Evolutionary conservation across 306 rosid species (phyloP), one percentile per base, ranked within the genome.

Genomic region (Prunus davidiana): DNA sequence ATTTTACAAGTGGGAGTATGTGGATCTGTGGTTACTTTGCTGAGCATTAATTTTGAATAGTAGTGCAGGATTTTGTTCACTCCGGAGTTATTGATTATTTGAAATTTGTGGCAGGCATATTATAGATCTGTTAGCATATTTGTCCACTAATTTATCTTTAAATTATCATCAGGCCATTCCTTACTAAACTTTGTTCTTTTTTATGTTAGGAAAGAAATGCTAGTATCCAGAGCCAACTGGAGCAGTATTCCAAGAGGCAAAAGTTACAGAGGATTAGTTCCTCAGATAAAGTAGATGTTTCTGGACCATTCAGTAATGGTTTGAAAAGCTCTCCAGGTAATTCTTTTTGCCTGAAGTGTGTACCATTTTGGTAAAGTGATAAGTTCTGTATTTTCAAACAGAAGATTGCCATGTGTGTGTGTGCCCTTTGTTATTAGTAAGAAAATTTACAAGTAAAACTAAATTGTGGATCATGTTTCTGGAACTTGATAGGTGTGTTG

Each of bases 271-370:
- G 80, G 89, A 79, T 72, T 45, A 72, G 73, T 24, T 74, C 80
- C 87, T 66, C 78, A 3, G 88, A 86, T 80, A 84, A 74, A 52
- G 86, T 71, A 73, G 88, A 80, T 73, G 89, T 72, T 72, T 79
- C 93, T 70, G 71, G 75, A 43, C 28, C 16, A 41, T 12, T 18
- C 22, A 80, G 68, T 73, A 78, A 81, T 41, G 83, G 85, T 34
- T 34, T 74, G 73, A 84, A 81, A 79, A 87, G 79, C 43, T 84
- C 89, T 79, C 91, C 97, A 68, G 91, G 96, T 91, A 4, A 46
- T 60, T 55, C 73, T 67, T 52, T 73, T 67, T 38, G 77, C 43
- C 14, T 60, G 72, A 66, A 65, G 62, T 46, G 54, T 32, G 15
- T 18, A 62, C 24, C 60, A 27, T 57, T 79, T 79, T 38, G 28